phyloP scores from a whole-genome alignment of 768 basidiomycete genomes.

The Leucosporidium yakuticum region DNA sequence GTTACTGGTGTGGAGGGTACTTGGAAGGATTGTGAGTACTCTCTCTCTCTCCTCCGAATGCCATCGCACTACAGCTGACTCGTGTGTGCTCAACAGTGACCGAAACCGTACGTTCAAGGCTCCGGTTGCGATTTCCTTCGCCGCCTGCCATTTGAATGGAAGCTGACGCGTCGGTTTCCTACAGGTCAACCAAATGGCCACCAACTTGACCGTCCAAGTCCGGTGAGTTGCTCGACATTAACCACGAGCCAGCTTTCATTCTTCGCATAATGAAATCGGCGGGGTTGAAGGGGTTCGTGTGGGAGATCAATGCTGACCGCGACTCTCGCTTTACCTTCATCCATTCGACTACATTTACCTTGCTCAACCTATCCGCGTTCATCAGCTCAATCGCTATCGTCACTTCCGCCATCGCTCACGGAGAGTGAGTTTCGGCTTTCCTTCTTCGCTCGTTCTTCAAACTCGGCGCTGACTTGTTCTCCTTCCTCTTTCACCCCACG shows the following conservation, averaged over 20 bases:
- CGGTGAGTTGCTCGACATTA: slow-evolving; percentile 20
- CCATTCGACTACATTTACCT: too few relatives aligned
- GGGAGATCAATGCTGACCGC: background rate
- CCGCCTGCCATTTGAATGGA: background rate
- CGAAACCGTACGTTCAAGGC: slow-evolving; percentile 22
- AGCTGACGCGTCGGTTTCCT: background rate
- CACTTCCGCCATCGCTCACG: slow-evolving; percentile 34
- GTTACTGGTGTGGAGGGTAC: slow-evolving; percentile 49
- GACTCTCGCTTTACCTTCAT: background rate
- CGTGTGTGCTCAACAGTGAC: slow-evolving; percentile 9
- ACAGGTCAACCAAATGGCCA: slow-evolving; percentile 36
- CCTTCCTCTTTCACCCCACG: background rate
- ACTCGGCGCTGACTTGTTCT: background rate
- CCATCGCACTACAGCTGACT: background rate
- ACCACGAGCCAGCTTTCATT: background rate
- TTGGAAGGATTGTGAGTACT: slow-evolving; percentile 52
- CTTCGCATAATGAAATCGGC: too few relatives aligned
- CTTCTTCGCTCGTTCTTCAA: background rate
- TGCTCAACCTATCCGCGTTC: background rate
- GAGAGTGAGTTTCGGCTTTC: slow-evolving; percentile 20
- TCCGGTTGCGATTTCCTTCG: background rate
- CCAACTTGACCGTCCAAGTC: slow-evolving; percentile 40
- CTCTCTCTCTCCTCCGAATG: background rate
- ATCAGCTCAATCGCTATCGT: slow-evolving; percentile 43
- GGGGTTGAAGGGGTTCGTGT: too few relatives aligned